Evolutionary conservation across 108 stramenopile species (phyloP).

Genomic region (Conticribra guillardii): DNA sequence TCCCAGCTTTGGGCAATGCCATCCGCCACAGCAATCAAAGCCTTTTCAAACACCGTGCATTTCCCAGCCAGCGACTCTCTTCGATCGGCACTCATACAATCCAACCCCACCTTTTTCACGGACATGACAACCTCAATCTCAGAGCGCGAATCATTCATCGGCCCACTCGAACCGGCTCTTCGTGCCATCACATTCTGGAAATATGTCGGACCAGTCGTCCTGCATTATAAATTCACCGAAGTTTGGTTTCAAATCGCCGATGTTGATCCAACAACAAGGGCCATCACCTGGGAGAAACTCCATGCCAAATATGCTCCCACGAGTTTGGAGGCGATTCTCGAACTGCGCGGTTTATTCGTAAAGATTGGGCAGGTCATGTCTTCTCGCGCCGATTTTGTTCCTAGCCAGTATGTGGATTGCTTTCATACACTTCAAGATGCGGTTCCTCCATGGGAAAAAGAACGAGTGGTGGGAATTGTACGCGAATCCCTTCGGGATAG

Average conservation of each 20-base stretch:
- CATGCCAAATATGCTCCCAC: constrained; percentile 57
- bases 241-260: constrained; percentile 50
- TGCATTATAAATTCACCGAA: constrained; percentile 76
- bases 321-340: constrained; percentile 54
- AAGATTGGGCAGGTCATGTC: constrained; percentile 69
- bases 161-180: constrained; percentile 20
- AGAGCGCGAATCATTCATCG: not conserved
- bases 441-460: constrained; percentile 64
- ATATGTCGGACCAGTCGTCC: constrained; percentile 66
- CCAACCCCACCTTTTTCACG: not conserved
- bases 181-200: constrained; percentile 68
- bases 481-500: constrained; percentile 35
- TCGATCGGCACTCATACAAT: not conserved
- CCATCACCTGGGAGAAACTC: constrained; percentile 51
- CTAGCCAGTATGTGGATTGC: constrained; percentile 63
- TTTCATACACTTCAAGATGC: constrained; percentile 65
- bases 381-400: constrained; percentile 73
- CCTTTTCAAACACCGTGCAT: too few relatives aligned
- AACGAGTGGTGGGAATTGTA: constrained; percentile 46
- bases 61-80: not conserved
- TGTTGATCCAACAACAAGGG: constrained; percentile 39
- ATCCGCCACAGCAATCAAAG: too few relatives aligned
- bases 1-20: too few relatives aligned
- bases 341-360: constrained; percentile 62
- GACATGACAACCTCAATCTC: not conserved